Evolutionary conservation across 345 rosid species (phyloP), one percentile per base, ranked within the genome.

Genomic region (Aethionema arabicum): DNA sequence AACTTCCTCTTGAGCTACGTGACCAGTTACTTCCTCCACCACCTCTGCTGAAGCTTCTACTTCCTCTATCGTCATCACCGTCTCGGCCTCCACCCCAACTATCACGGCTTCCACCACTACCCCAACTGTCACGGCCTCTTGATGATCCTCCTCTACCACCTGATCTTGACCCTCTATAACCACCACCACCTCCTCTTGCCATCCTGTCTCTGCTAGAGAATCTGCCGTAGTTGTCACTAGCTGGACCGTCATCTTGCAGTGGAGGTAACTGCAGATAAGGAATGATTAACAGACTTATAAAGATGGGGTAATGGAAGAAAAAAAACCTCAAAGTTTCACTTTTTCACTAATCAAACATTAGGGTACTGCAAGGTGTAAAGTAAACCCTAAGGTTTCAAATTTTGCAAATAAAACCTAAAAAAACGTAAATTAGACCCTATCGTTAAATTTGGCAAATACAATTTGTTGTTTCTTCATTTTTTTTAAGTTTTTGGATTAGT

Each of bases 231-330:
- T 66, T 79, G 73, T 87, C 97, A 63, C 82, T 73, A 6, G 91
- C 46, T 4, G 96, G 97, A 29, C 95, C 95, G 70, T 89, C 96
- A 68, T 93, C 99, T 82, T 93, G 96, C 73, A 92, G 76, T 11
- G 90, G 79, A 50, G 95, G 97, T 65, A 92, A 77, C 98, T 92
- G 85, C 74, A 55, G 50, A 42, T 33, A 21, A 21, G 27, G 27
- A 21, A 21, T 21, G 27, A 21, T 21, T 21, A 21, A 21, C 27
- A 21, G 27, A 21, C 27, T 21, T 21, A 21, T 21, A 21, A 21
- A 21, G 27, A 21, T 2, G 27, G 27, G 27, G 2, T 21, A 21
- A 21, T 21, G 27, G 2, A 21, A 21, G n/a, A n/a, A 21, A 21
- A 21, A 21, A 21, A 21, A 21, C 27, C 27, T 21, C 27, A 21